Evolutionary conservation across 108 stramenopile genomes (phyloP), one percentile per base, ranked within the genome.

Genomic region (Stephanodiscus minutulus): DNA sequence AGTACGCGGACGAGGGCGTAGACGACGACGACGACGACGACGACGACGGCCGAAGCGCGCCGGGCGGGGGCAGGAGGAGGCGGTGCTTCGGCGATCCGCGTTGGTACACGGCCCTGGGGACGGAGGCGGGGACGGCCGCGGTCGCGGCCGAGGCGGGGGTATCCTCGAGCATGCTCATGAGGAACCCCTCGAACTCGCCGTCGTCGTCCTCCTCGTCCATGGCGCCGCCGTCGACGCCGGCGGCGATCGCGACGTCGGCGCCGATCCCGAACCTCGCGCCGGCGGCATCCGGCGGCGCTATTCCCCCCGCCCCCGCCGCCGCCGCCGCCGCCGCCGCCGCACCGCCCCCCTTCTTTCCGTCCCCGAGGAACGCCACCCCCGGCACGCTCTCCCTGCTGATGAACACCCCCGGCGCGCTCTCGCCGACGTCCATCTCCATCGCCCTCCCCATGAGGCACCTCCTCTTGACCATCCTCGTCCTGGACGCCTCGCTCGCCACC

Each of bases 391-490:
- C 44, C 59, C n/a, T 82, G 76, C 90, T 87, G 58, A 95, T 91
- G 60, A 92, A 95, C 17, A 95, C 90, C 1, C 94, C 94, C 3
- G 63, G 59, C 18, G 76, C 71, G 1, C 73, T 76, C 33, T 88
- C 85, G 27, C 61, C 74, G 5, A 70, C 48, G 75, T 95, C 94
- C 47, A 72, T 64, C 24, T 81, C 72, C 31, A 92, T 83, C 8
- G 94, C 94, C 56, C 79, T 81, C 6, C 91, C 94, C 90, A 92
- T 92, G 87, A 95, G 84, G 29, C 82, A 46, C 65, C 88, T 91
- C 28, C 94, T 64, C 28, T 85, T 79, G 0, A 84, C 82, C 85
- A 90, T 82, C 24, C 88, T 72, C 11, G 82, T 81, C 17, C 87
- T 81, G 57, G 90, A 85, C 76, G 82, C 89, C 43, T 87, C 89